Conservation (phyloP, 495 filamentous ascomycete species). For the Podospora conica region DNA sequence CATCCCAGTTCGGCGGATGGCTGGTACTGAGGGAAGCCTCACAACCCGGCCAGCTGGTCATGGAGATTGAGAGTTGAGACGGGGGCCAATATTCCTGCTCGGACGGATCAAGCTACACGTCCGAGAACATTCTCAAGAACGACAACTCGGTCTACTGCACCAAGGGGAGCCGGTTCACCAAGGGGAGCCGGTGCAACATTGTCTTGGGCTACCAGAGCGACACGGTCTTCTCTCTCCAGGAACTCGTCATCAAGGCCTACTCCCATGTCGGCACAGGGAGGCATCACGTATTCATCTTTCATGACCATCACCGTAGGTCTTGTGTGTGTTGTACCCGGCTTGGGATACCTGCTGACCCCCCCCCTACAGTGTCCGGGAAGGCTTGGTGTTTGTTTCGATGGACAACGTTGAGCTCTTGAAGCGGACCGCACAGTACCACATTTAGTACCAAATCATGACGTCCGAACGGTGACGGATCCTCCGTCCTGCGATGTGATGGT, state of each 20-base stretch:
- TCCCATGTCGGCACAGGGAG: slow-evolving; percentile 37
- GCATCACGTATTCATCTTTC: slow-evolving; percentile 65
- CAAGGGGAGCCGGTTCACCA: too few relatives aligned
- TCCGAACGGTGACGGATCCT: too few relatives aligned
- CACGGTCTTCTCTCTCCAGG: slow-evolving; percentile 71
- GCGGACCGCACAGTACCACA: slow-evolving; percentile 69
- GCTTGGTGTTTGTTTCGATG: slow-evolving; percentile 91
- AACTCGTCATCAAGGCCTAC: slow-evolving; percentile 74
- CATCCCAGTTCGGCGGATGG: too few relatives aligned
- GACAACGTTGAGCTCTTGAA: slow-evolving; percentile 64
- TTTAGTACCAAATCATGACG: slow-evolving; percentile 52
- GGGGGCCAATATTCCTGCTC: slow-evolving; percentile 60
- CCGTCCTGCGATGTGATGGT: too few relatives aligned
- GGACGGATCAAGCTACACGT: slow-evolving; percentile 55
- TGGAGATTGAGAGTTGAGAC: slow-evolving; percentile 87
- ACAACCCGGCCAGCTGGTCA: slow-evolving; percentile 67
- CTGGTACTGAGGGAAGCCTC: too few relatives aligned
- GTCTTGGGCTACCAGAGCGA: slow-evolving; percentile 72
- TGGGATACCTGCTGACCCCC: slow-evolving; percentile 21
- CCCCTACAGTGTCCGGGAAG: slow-evolving; percentile 74
- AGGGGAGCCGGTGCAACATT: slow-evolving; percentile 75
- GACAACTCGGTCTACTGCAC: slow-evolving; percentile 86
- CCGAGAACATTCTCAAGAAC: slow-evolving; percentile 77
- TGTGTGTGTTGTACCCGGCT: neutral
- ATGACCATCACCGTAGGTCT: slow-evolving; percentile 79